phyloP scores from a whole-genome alignment of 1,139 yeast species.

The Casaregolazyma lundiana region DNA sequence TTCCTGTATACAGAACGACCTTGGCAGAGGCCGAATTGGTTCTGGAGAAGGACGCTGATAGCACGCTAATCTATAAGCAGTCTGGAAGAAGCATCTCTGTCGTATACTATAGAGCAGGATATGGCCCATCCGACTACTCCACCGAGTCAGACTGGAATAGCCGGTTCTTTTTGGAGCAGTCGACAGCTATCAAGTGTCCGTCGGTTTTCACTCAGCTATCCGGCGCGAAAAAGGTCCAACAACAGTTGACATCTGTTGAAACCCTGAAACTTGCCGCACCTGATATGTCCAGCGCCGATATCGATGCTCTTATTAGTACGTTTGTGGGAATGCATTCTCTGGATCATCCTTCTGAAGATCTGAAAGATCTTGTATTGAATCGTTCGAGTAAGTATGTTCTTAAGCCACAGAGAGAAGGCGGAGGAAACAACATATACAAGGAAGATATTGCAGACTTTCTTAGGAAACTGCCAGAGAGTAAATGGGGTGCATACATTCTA shows the following conservation, averaged over 20 bases:
- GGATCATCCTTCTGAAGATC: slow-evolving; percentile 58
- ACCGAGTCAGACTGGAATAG: slow-evolving; percentile 67
- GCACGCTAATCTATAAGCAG: slow-evolving; percentile 42
- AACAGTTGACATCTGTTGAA: slow-evolving; percentile 59
- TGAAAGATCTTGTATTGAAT: slow-evolving; percentile 64
- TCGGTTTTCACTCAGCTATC: slow-evolving; percentile 81
- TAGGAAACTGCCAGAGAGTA: slow-evolving; percentile 52
- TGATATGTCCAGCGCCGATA: slow-evolving; percentile 35
- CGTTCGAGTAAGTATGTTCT: slow-evolving; percentile 69
- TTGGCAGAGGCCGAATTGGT: slow-evolving; percentile 52
- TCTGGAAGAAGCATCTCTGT: slow-evolving; percentile 74
- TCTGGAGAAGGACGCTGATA: slow-evolving; percentile 32
- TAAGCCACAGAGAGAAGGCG: slow-evolving; percentile 97
- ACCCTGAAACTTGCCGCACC: slow-evolving; percentile 48
- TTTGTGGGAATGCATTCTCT: slow-evolving; percentile 85
- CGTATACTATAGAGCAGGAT: slow-evolving; percentile 87
- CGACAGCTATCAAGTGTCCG: slow-evolving; percentile 87
- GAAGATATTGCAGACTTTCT: slow-evolving; percentile 75
- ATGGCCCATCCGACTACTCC: slow-evolving; percentile 72
- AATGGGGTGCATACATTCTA: slow-evolving; percentile 87
- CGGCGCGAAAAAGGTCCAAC: slow-evolving; percentile 92
- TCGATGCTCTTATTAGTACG: slow-evolving; percentile 46
- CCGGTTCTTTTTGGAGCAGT: slow-evolving; percentile 63
- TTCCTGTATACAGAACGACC: slow-evolving; percentile 62
- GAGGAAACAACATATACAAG: slow-evolving; percentile 87